Evolutionary conservation across 345 rosid genomes (phyloP).

Genomic region (Clausena lansium): DNA sequence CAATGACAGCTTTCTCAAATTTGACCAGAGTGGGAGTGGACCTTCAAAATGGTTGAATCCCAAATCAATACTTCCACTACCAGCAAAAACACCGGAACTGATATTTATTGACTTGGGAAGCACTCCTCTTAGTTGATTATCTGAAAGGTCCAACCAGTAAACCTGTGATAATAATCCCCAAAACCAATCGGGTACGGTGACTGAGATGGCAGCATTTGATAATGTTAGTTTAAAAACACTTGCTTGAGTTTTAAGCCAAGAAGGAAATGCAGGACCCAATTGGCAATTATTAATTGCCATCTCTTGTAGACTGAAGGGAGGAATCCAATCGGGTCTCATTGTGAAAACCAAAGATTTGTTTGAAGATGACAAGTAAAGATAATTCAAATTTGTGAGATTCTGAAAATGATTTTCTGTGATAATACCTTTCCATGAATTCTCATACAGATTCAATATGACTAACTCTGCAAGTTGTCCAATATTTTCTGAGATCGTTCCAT

Average conservation of each 20-base stretch:
- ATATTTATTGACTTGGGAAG: neutral
- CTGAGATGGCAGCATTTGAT: conserved; percentile 17
- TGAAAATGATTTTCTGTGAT: conserved; percentile 13
- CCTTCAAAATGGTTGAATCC: conserved; percentile 25
- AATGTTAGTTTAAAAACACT: neutral
- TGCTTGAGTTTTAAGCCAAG: conserved; percentile 27
- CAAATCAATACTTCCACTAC: neutral
- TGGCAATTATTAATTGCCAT: neutral
- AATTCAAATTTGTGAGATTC: conserved; percentile 17
- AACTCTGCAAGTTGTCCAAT: conserved; percentile 10
- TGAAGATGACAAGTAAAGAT: conserved; percentile 7
- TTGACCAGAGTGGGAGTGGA: conserved; percentile 21
- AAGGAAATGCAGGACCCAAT: conserved; percentile 26
- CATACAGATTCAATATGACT: neutral
- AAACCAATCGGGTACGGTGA: conserved; percentile 25
- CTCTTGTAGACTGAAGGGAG: conserved; percentile 16
- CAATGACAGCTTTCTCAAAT: conserved; percentile 6
- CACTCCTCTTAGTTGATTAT: neutral
- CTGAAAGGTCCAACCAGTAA: conserved; percentile 5
- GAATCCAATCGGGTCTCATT: conserved; percentile 16
- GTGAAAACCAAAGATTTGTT: conserved; percentile 6
- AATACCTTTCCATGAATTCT: conserved; percentile 3
- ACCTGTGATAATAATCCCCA: conserved; percentile 17
- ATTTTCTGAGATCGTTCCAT: neutral
- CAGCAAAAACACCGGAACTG: neutral